Base-by-base conservation (phyloP, 1,284 basidiomycete species). In the Apiotrichum domesticum region DNA sequence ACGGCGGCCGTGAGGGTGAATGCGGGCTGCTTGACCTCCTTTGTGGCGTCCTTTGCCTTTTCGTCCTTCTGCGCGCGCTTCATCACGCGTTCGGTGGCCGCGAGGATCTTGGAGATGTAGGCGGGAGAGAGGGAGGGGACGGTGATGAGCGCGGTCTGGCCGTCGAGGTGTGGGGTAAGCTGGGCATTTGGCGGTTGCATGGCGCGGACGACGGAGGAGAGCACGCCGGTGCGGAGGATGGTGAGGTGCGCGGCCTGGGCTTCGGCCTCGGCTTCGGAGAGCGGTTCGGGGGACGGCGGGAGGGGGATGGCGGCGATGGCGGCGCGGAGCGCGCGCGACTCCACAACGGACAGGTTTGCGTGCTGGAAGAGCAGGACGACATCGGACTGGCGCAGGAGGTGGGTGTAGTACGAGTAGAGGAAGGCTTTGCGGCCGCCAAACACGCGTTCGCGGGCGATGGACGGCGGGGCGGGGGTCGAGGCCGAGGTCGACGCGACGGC, bases 361-460 rank as follows among this genome's bases (percentile, higher is more conserved):
- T 76, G 77, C 33, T 73, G 67, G 64, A 79, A 77, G 45, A 80
- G 65, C 10, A 80, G 64, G 53, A 78, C 68, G 40, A 78, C 62
- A 11, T 70, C 59, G 42, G 72, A 73, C 6, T 58, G 51, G 4
- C 61, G 41, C 43, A 79, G 61, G n/a, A 79, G 68, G 58, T 77
- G 70, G 46, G 54, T 53, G 63, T 79, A 78, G 49, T 70, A 68
- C 33, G 65, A 57, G 66, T 71, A 74, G 35, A 79, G 66, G 59
- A 73, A 74, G 21, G 69, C 62, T 65, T 80, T 80, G 54, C 77
- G 71, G 29, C 66, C 62, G 40, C 69, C 63, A 63, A 69, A 76
- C 47, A 69, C 59, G 35, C 74, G 63, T 45, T 47, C 50, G 2
- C 60, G 47, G 42, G 57, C 33, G 35, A 13, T 39, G 13, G 37